Evolutionary conservation across 305 asterid species (phyloP).

Genomic region (Solanum hybrid): DNA sequence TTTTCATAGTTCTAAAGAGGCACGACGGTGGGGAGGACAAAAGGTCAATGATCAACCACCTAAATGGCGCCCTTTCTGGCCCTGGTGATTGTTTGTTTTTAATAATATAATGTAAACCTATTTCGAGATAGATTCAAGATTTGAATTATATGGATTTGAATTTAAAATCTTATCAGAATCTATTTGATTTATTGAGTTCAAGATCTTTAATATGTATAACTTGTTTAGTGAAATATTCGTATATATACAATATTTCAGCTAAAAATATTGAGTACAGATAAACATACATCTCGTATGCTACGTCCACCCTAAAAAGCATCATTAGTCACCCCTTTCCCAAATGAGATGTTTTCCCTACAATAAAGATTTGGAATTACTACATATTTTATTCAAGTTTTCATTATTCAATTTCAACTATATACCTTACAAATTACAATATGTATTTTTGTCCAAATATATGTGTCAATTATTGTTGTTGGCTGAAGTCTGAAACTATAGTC

Average conservation of each 20-base stretch:
- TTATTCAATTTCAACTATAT: not conserved
- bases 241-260: too few relatives aligned
- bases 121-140: not conserved
- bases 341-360: not conserved
- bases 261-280: too few relatives aligned
- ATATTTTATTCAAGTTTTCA: not conserved
- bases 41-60: not conserved
- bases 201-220: not conserved
- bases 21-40: not conserved
- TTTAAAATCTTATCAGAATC: too few relatives aligned
- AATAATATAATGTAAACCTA: not conserved
- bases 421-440: not conserved
- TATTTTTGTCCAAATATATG: not conserved
- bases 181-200: not conserved
- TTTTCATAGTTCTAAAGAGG: not conserved
- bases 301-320: not conserved
- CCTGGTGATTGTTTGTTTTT: not conserved
- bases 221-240: too few relatives aligned
- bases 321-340: not conserved
- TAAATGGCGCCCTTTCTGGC: not conserved
- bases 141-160: not conserved
- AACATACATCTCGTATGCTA: too few relatives aligned
- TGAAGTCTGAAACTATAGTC: not conserved
- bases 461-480: not conserved
- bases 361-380: not conserved